Conservation (phyloP, 2,329 filamentous ascomycete genomes). For the Tolypocladium album region DNA sequence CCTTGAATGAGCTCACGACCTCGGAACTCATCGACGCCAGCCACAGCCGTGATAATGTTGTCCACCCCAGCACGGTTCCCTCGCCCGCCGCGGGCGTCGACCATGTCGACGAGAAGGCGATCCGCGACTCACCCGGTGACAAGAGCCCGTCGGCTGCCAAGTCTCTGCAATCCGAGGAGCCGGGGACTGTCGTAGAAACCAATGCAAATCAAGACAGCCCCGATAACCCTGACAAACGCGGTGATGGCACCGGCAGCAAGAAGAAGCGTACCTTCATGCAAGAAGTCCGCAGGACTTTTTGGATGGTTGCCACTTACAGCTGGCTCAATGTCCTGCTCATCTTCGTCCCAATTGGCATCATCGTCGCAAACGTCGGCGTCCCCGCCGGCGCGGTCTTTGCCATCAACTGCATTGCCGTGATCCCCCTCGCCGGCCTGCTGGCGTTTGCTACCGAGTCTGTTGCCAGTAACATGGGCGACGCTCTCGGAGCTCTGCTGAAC, state of each 20-base stretch:
- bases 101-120: constrained; percentile 7
- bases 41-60: neutral
- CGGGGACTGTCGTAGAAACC: constrained; percentile 44
- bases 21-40: neutral
- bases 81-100: constrained; percentile 4
- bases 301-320: constrained; percentile 56
- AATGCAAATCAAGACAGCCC: constrained; percentile 12
- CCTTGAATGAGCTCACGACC: constrained; percentile 3
- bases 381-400: constrained; percentile 56
- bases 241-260: constrained; percentile 14
- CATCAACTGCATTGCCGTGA: constrained; percentile 65
- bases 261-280: constrained; percentile 31
- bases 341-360: constrained; percentile 71
- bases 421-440: constrained; percentile 62
- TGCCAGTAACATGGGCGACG: constrained; percentile 61
- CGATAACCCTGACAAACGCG: constrained; percentile 10
- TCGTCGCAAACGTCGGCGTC: constrained; percentile 42
- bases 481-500: constrained; percentile 62
- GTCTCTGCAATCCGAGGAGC: constrained; percentile 35
- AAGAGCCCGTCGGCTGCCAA: constrained; percentile 13
- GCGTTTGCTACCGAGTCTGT: constrained; percentile 68
- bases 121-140: constrained; percentile 11
- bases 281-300: constrained; percentile 38
- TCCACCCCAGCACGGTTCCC: neutral
- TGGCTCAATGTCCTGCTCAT: constrained; percentile 69